Base-by-base conservation (phyloP, 2,329 filamentous ascomycete species). In the Microcyclospora tardicrescens region DNA sequence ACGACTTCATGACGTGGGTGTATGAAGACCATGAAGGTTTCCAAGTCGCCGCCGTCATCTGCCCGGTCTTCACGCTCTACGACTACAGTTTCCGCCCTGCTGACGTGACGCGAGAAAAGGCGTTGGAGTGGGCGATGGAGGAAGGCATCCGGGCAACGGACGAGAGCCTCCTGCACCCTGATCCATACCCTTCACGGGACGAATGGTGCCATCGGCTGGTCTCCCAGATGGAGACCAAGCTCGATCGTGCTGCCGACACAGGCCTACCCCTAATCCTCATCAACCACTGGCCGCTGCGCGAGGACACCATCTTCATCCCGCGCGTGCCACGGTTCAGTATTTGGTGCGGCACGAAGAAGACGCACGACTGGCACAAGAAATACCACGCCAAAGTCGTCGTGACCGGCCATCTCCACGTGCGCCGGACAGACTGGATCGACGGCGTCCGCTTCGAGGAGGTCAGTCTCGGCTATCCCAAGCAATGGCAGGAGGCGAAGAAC, bases 41-140 rank as follows among this genome's bases (percentile, higher is more conserved):
- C 6, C 67, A 65, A 15, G 61, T 61, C 3, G 65, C 65, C 5
- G 67, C 59, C 5, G 43, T 75, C 29, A 63, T 76, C 31, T 69
- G 67, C 27, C 72, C 69, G 27, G 64, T 73, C 36, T 76, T 75
- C 60, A 74, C 72, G 1, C 59, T 76, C 11, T 76, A 75, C 59
- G 72, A 76, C 56, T 76, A 76, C 56, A 69, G 63, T 43, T 76
- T 75, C 53, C 61, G 71, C 0, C 72, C 72, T 0, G 59, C 54
- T 2, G 48, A 70, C 34, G 63, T 75, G 8, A 55, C 59, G 16
- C 56, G 67, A 29, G 69, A 69, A 40, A 55, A 61, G 14, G 71
- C 70, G 2, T 43, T 68, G 6, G 60, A 57, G 2, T 68, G 65
- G 65, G 65, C 65, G 2, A 49, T 58, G 40, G 65, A 67, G 37